Evolutionary conservation across 768 basidiomycete genomes (phyloP), one percentile per base, ranked within the genome.

Genomic region (Chiua virens): DNA sequence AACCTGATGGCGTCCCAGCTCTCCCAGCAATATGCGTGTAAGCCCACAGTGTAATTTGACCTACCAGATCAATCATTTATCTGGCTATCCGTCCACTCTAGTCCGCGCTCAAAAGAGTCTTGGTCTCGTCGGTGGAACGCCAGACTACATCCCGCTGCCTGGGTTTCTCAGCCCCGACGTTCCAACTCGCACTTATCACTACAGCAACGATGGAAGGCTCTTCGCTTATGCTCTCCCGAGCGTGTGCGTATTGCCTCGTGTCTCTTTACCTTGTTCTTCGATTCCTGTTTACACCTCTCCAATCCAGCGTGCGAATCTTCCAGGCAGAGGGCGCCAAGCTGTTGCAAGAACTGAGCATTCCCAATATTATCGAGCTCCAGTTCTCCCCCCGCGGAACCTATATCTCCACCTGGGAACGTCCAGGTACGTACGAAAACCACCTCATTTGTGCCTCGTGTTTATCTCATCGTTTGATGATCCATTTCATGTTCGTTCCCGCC

Each of bases 381-480:
- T 97, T 99, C 72, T 98, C 96, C 7, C 95, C 97, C 10, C 82
- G 89, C 54, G 95, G 92, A 35, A 92, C 89, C 1, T 98, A 92
- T 70, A 65, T 99, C 38, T 95, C 92, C 47, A 95, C 92, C 42
- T 98, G 95, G 92, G 95, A 98, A 73, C 83, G 97, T 52, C 91
- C 88, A 59, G 76, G 85, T 85, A 62, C 45, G 78, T 68, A 47
- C 43, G 41, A 42, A 42, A 35, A 20, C 30, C 37, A 45, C 36
- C 51, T 40, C 45, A n/a, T 55, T 41, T 20, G 18, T 13, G 45
- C 67, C 61, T 64, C 68, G 55, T 66, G 66, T 62, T 47, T 9
- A 56, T 37, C 49, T 13, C 28, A 50, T 55, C 41, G 17, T 21
- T 30, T 25, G 55, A 51, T 48, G 40, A 56, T 66, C 51, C 14